These are phyloP conservation scores for Endocarpon pusillum DNA, from an alignment of 495 filamentous ascomycete species.

Conservation along the genomic window DNA sequence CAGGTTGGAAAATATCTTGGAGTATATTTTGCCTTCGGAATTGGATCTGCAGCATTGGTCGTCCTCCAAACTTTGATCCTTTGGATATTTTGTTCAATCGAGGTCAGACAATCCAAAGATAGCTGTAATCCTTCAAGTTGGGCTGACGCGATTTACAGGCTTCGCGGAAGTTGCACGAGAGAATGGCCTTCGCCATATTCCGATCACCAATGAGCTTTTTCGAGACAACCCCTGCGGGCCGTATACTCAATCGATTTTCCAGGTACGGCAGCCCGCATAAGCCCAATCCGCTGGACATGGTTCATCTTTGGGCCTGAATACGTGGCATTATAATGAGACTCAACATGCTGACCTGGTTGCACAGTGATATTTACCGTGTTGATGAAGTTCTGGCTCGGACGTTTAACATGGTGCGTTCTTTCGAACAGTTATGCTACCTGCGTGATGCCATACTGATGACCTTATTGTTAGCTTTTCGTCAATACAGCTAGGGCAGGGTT, in stretches of 20 bases:
- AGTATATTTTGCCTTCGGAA: slow-evolving; percentile 82
- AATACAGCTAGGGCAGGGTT: slow-evolving; percentile 74
- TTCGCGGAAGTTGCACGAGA: slow-evolving; percentile 88
- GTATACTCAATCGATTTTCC: slow-evolving; percentile 93
- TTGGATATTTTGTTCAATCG: slow-evolving; percentile 98
- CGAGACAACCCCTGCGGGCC: slow-evolving; percentile 92
- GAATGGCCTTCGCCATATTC: slow-evolving; percentile 97
- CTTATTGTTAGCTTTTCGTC: slow-evolving; percentile 58
- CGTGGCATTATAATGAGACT: background rate
- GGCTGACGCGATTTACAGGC: slow-evolving; percentile 33
- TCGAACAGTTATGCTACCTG: background rate
- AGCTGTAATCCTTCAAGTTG: slow-evolving; percentile 3
- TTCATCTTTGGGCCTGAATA: slow-evolving; percentile 3
- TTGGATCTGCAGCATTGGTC: slow-evolving; percentile 73
- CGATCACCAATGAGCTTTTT: slow-evolving; percentile 98
- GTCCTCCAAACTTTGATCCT: slow-evolving; percentile 87
- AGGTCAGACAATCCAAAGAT: slow-evolving; percentile 50
- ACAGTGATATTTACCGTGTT: slow-evolving; percentile 82
- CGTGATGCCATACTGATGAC: slow-evolving; percentile 10
- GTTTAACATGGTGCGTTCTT: slow-evolving; percentile 55
- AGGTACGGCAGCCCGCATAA: too few species aligned
- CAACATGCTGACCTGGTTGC: background rate
- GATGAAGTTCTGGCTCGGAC: slow-evolving; percentile 88
- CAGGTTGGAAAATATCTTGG: slow-evolving; percentile 80
- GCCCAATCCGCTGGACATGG: too few species aligned